Conservation (phyloP, 106 monocot genomes). For the Acorus gramineus region DNA sequence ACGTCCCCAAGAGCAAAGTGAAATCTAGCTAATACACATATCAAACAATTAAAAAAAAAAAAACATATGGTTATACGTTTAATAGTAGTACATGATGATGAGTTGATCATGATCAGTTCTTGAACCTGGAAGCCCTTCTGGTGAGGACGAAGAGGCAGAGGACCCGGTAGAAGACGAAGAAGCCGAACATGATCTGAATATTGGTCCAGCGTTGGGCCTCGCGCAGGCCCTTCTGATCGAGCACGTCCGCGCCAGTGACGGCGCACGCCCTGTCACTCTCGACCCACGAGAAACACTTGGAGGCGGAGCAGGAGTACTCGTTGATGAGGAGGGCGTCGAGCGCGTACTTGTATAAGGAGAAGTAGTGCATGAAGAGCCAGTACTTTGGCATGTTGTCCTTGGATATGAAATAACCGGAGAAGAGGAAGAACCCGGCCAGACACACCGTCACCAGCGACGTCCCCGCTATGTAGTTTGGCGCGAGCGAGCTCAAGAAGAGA, state of each 20-base stretch:
- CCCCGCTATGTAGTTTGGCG: slow-evolving; percentile 92
- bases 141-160: slow-evolving; percentile 70
- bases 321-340: slow-evolving; percentile 83
- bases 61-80: too few species aligned
- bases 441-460: slow-evolving; percentile 74
- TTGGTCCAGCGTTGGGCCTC: slow-evolving; percentile 55
- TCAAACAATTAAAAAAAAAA: too few species aligned
- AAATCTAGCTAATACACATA: too few species aligned
- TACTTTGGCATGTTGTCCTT: slow-evolving; percentile 73
- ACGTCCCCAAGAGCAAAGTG: too few species aligned
- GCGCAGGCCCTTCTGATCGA: slow-evolving; percentile 40
- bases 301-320: slow-evolving; percentile 65
- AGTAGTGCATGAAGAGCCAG: slow-evolving; percentile 87
- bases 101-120: slow-evolving; percentile 24
- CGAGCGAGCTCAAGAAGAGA: slow-evolving; percentile 70
- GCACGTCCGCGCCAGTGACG: slow-evolving; percentile 51
- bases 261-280: slow-evolving; percentile 30
- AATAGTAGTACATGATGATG: not conserved
- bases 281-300: slow-evolving; percentile 49
- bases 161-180: slow-evolving; percentile 70
- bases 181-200: slow-evolving; percentile 65
- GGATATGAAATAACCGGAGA: slow-evolving; percentile 88
- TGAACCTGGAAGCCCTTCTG: slow-evolving; percentile 49
- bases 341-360: slow-evolving; percentile 79
- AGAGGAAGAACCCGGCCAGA: slow-evolving; percentile 86